A percentile compares a stretch with the other conserved stretches of the same genome.
Evolutionary conservation across 2,329 filamentous ascomycete species (phyloP).

Genomic region (Pseudocercospora eumusae): DNA sequence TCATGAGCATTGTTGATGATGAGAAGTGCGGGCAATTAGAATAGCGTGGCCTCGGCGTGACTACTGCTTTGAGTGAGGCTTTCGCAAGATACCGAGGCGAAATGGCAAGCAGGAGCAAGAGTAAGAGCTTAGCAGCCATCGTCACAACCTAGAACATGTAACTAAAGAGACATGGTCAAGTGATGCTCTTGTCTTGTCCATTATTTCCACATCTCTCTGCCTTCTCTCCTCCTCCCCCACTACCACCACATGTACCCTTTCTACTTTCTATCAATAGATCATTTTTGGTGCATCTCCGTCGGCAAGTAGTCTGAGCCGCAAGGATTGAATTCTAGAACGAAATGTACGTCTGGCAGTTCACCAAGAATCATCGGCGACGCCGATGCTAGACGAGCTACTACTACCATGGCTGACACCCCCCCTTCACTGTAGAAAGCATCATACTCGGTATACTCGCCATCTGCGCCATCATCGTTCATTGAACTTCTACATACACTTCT

Average conservation of each 20-base stretch:
- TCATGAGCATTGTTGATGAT: not conserved
- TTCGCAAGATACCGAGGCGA: not conserved
- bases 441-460: not conserved
- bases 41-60: conserved; percentile 4
- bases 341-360: not conserved
- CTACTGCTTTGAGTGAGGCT: conserved; percentile 1
- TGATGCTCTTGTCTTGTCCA: not conserved
- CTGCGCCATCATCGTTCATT: not conserved
- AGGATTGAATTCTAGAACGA: not conserved
- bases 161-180: conserved; percentile 5
- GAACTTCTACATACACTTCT: not conserved
- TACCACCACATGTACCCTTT: no score
- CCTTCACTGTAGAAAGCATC: not conserved
- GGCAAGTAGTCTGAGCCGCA: not conserved
- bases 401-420: not conserved
- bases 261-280: not conserved
- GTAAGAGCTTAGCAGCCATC: not conserved
- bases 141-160: no score
- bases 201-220: not conserved
- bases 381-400: not conserved
- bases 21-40: not conserved
- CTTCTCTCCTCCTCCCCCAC: not conserved
- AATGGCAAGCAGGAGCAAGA: not conserved
- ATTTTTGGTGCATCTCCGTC: not conserved
- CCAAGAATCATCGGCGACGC: not conserved